These are phyloP conservation scores for Trichoderma orchidacearum DNA, from an alignment of 495 filamentous ascomycete species.

Conservation along the genomic window DNA sequence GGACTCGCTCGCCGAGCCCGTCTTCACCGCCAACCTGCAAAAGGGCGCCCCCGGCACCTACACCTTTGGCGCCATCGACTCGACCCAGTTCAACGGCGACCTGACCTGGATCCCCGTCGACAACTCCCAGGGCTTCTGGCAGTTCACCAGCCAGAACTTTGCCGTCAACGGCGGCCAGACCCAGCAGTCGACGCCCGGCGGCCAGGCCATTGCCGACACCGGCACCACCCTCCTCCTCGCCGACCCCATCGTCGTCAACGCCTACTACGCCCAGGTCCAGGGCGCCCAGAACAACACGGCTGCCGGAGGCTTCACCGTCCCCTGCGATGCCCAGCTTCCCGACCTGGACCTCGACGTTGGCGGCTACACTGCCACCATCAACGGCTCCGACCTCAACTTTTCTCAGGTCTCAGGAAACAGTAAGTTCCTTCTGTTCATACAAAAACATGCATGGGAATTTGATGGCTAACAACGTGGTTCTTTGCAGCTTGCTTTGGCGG, in stretches of 20 bases:
- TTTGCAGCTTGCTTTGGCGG: conserved; percentile 40
- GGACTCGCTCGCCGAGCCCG: conserved; percentile 39
- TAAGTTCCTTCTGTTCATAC: no score
- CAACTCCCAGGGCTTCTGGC: conserved; percentile 54
- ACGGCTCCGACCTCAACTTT: conserved; percentile 27
- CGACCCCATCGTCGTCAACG: conserved; percentile 31
- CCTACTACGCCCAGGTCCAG: conserved; percentile 54
- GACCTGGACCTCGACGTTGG: conserved; percentile 31
- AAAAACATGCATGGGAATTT: no score
- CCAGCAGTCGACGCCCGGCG: conserved; percentile 6
- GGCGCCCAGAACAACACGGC: conserved; percentile 32
- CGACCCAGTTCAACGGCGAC: conserved; percentile 43
- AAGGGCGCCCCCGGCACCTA: conserved; percentile 48
- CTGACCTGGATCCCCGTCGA: conserved; percentile 50
- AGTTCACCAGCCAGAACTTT: conserved; percentile 51
- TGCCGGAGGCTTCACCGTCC: conserved; percentile 37
- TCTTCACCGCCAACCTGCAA: conserved; percentile 67
- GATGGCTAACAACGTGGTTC: neutral
- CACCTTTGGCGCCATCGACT: conserved; percentile 65
- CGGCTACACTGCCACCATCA: conserved; percentile 45
- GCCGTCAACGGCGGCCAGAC: conserved; percentile 28
- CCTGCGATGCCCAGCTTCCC: conserved; percentile 20
- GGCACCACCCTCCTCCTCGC: conserved; percentile 67
- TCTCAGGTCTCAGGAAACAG: conserved; percentile 8
- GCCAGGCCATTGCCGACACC: conserved; percentile 40